phyloP scores from a whole-genome alignment of 176 grass and related monocot species.

The Oryza meridionalis region DNA sequence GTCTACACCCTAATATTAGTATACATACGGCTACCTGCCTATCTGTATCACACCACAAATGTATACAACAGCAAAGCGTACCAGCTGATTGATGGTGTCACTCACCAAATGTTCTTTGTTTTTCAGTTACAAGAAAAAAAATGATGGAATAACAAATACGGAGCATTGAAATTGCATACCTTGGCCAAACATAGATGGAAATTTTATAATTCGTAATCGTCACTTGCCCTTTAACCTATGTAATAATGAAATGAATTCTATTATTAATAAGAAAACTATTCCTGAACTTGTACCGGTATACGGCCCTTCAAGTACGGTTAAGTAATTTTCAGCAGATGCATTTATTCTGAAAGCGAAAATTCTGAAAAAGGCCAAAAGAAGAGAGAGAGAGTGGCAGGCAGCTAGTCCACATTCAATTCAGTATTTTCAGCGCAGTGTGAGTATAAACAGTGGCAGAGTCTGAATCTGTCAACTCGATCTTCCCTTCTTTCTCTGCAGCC shows the following conservation, averaged over 20 bases:
- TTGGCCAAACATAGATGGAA: too few species aligned
- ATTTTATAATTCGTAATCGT: too few species aligned
- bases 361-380: not conserved
- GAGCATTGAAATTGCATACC: too few species aligned
- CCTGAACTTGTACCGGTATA: not conserved
- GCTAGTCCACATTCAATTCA: not conserved
- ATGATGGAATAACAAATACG: not conserved
- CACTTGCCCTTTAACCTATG: too few species aligned
- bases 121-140: not conserved
- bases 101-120: not conserved
- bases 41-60: not conserved
- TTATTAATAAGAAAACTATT: not conserved
- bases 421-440: not conserved
- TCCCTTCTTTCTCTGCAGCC: not conserved
- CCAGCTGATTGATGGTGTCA: not conserved
- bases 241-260: too few species aligned
- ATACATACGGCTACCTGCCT: not conserved
- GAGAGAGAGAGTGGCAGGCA: not conserved
- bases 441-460: not conserved
- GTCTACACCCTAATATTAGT: not conserved
- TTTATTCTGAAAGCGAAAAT: not conserved
- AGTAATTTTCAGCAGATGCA: not conserved
- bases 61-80: not conserved
- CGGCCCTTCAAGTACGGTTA: not conserved
- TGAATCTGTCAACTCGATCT: slow-evolving; percentile 6